These are phyloP conservation scores for Lentinula aciculospora DNA, from an alignment of 768 basidiomycete species.

Conservation along the genomic window DNA sequence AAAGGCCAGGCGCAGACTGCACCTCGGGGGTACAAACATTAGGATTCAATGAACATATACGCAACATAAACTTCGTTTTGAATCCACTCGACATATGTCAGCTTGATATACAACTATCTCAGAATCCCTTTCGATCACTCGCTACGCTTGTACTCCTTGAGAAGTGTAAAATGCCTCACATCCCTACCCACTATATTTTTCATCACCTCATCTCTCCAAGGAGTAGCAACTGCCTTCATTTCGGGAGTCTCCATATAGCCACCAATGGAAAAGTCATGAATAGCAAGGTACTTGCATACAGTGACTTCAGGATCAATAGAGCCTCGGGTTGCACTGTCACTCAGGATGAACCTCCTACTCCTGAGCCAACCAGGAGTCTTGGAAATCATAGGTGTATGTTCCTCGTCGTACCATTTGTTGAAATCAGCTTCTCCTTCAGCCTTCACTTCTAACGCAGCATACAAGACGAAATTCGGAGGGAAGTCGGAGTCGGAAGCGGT, in stretches of 20 bases:
- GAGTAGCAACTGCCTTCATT: slow-evolving; percentile 20
- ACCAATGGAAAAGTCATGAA: slow-evolving; percentile 23
- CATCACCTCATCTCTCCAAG: slow-evolving; percentile 19
- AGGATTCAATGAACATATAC: too few species aligned
- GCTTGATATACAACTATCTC: too few species aligned
- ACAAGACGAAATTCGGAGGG: slow-evolving; percentile 16
- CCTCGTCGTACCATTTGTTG: slow-evolving; percentile 28
- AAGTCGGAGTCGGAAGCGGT: slow-evolving; percentile 5
- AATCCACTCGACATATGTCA: too few species aligned
- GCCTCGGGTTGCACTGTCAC: slow-evolving; percentile 8
- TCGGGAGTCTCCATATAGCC: slow-evolving; percentile 17
- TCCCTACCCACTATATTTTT: slow-evolving; percentile 12
- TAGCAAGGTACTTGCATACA: slow-evolving; percentile 23
- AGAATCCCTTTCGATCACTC: too few species aligned
- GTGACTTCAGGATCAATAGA: slow-evolving; percentile 7
- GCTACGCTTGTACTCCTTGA: slow-evolving; percentile 13
- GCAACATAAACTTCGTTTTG: too few species aligned
- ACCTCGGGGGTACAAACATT: too few species aligned
- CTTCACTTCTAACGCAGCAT: slow-evolving; percentile 17
- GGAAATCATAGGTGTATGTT: slow-evolving; percentile 24
- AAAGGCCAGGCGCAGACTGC: too few species aligned
- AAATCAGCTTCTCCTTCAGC: slow-evolving; percentile 20
- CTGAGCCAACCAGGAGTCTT: slow-evolving; percentile 25
- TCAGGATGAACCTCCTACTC: slow-evolving; percentile 21
- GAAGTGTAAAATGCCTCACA: slow-evolving; percentile 19